Evolutionary conservation across 495 filamentous ascomycete species (phyloP), one percentile per base, ranked within the genome.

Genomic region (Chaetomium cochliodes): DNA sequence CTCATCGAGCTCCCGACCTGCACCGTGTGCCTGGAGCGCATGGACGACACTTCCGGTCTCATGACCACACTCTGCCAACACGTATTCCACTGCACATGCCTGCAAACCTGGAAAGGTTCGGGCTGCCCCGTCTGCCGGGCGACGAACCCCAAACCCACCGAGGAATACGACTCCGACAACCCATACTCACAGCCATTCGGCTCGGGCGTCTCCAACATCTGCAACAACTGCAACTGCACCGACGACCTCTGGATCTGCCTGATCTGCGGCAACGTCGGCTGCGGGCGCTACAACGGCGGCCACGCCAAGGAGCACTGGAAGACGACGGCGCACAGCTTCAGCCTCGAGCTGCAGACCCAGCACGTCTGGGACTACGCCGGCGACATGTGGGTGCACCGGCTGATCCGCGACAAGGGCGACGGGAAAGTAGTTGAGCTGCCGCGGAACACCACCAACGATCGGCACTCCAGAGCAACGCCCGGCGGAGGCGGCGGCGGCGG

Each of bases 1-100:
- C 82, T 98, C 13, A 80, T 96, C 63, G 94, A 98, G 76, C 82
- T 98, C 1, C 94, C 94, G 5, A 98, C 96, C 3, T 98, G 94
- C 67, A 92, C 96, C 1, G 96, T 98, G 16, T 98, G 94, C 68
- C 84, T 98, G 15, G 94, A 98, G 77, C 88, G 94, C 41, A 98
- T 98, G 94, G 94, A 98, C 68, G 93, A 98, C 69, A 97, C 93
- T 7, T 92, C 92, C 0, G 94, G 94, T 5, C 80, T 98, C 4
- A 85, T 98, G 68, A 98, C 94, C 1, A 98, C 98, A 42, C 87
- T 93, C 65, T 98, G 94, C 75, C 96, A 98, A 70, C 94, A 98
- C 68, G 92, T 98, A 60, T 98, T 98, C 73, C 94, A 98, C 78
- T 98, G 94, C 74, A 92, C 90, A 7, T 98, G 94, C 78, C 82